Percentiles rank a stretch among this genome's conserved stretches.
These are phyloP conservation scores for Helichrysum umbraculigerum DNA, from an alignment of 129 eudicot species.

Conservation along the genomic window DNA sequence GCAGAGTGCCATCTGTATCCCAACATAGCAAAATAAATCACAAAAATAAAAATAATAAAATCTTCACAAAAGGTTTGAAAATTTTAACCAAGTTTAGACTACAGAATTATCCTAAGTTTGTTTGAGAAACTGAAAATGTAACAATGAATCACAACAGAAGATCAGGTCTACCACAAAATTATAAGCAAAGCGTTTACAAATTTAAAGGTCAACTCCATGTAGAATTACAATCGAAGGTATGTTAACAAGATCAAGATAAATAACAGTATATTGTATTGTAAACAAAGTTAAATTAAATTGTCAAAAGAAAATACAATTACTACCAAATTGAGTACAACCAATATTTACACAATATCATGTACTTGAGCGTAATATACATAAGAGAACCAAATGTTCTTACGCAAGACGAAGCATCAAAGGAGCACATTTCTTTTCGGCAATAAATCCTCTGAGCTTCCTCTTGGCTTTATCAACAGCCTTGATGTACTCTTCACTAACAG, in stretches of 20 bases:
- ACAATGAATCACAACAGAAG: not conserved
- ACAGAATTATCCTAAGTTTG: not conserved
- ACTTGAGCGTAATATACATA: not conserved
- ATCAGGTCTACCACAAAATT: not conserved
- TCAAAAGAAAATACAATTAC: not conserved
- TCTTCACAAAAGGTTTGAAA: not conserved
- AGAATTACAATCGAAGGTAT: not conserved
- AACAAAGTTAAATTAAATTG: no score
- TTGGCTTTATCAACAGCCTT: constrained; percentile 68
- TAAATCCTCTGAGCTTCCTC: constrained; percentile 78
- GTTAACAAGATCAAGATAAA: not conserved
- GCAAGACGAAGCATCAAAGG: constrained; percentile 80
- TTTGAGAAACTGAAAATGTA: not conserved
- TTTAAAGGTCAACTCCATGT: not conserved
- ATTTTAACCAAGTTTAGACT: not conserved
- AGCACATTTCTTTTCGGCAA: constrained; percentile 75
- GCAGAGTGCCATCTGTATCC: constrained; percentile 82
- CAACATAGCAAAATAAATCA: not conserved
- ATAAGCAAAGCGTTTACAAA: not conserved
- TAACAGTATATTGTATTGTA: not conserved
- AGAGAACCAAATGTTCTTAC: constrained; percentile 37
- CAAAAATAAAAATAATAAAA: not conserved
- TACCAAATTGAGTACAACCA: not conserved
- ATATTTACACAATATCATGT: not conserved
- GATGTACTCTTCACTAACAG: constrained; percentile 60